Percentiles rank a stretch among this genome's conserved stretches.
These are phyloP conservation scores for Pseudogymnoascus sp. DNA, from an alignment of 2,329 filamentous ascomycete genomes.

Conservation along the genomic window DNA sequence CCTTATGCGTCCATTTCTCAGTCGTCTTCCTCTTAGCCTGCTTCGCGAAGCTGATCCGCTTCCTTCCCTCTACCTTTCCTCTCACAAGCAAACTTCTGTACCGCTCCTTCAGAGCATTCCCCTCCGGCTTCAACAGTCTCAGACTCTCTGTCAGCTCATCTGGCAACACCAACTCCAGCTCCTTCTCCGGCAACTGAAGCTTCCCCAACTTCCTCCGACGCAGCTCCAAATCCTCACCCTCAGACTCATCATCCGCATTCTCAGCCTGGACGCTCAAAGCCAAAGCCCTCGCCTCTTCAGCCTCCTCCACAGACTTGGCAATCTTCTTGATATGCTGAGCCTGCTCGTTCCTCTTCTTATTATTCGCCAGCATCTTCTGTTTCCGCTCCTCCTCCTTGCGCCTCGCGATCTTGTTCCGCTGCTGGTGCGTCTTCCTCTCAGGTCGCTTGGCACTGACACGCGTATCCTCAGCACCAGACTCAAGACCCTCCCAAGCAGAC, in stretches of 20 bases:
- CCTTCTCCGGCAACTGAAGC: conserved; percentile 64
- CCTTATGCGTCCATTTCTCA: conserved; percentile 98
- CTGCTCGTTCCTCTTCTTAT: conserved; percentile 67
- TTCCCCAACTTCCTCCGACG: conserved; percentile 69
- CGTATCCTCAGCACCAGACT: conserved; percentile 71
- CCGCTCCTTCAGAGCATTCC: conserved; percentile 86
- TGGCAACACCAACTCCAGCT: conserved; percentile 72
- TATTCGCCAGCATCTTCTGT: conserved; percentile 66
- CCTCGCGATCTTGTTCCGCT: conserved; percentile 81
- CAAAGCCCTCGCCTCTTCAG: conserved; percentile 43
- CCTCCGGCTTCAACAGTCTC: conserved; percentile 80
- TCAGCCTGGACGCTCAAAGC: conserved; percentile 36
- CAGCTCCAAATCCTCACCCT: conserved; percentile 56
- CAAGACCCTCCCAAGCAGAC: conserved; percentile 82
- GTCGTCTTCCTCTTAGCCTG: conserved; percentile 73
- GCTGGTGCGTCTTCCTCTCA: conserved; percentile 74
- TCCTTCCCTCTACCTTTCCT: conserved; percentile 80
- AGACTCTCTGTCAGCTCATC: conserved; percentile 79
- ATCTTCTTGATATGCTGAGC: conserved; percentile 64
- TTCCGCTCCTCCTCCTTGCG: conserved; percentile 79
- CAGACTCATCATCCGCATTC: conserved; percentile 43
- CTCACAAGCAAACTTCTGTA: conserved; percentile 83
- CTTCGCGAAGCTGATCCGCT: conserved; percentile 71
- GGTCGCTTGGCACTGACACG: conserved; percentile 62
- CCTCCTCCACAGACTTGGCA: conserved; percentile 52